Conservation (phyloP, 345 rosid species). For the Erysimum cheiranthoides region DNA sequence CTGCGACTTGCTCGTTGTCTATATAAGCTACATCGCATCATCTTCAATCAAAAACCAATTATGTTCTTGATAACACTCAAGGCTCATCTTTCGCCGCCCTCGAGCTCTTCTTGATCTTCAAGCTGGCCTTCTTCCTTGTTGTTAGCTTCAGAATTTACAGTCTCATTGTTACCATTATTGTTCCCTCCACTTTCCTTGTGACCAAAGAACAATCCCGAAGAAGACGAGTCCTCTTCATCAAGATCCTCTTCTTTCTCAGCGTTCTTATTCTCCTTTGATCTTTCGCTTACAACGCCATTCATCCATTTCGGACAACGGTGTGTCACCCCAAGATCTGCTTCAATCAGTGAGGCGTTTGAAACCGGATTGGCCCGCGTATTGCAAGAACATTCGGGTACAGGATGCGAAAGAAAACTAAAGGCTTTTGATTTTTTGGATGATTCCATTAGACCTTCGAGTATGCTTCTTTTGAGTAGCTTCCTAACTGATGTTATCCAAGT, state of each 20-base stretch:
- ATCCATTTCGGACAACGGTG: slow-evolving; percentile 82
- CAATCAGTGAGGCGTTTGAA: slow-evolving; percentile 51
- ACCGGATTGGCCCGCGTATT: slow-evolving; percentile 39
- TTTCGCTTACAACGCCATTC: slow-evolving; percentile 49
- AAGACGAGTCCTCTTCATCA: slow-evolving; percentile 72
- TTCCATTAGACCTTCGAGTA: slow-evolving; percentile 67
- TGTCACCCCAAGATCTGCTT: slow-evolving; percentile 57
- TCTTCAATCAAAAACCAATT: slow-evolving; percentile 18
- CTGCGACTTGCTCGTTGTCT: slow-evolving; percentile 6
- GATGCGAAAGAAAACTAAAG: slow-evolving; percentile 74
- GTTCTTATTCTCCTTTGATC: slow-evolving; percentile 61
- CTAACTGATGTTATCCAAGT: slow-evolving; percentile 82
- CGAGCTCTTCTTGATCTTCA: slow-evolving; percentile 96
- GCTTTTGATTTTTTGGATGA: slow-evolving; percentile 65
- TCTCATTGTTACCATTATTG: slow-evolving; percentile 58
- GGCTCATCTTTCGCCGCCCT: slow-evolving; percentile 56
- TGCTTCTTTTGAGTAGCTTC: slow-evolving; percentile 68
- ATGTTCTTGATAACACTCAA: background rate
- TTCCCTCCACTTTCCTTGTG: slow-evolving; percentile 43
- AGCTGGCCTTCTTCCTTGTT: slow-evolving; percentile 75
- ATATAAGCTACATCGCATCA: slow-evolving; percentile 23
- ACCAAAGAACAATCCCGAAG: slow-evolving; percentile 71
- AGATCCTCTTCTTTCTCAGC: slow-evolving; percentile 78
- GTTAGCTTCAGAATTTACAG: slow-evolving; percentile 64
- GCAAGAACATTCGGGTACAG: slow-evolving; percentile 93